These are phyloP conservation scores for Cucumis cinereus DNA, from an alignment of 306 rosid species.

Conservation along the genomic window DNA sequence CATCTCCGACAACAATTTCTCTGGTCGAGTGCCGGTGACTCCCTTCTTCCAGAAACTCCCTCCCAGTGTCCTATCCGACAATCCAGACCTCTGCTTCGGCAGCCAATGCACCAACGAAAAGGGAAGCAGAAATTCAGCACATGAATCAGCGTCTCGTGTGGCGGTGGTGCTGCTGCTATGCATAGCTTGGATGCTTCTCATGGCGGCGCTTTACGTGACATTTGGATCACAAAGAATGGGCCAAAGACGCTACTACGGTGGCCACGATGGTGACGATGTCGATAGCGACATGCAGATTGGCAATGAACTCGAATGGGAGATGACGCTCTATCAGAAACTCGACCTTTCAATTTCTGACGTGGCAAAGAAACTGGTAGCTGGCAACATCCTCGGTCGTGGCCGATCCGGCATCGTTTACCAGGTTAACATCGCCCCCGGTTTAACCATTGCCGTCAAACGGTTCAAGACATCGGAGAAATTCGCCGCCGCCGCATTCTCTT, in stretches of 20 bases:
- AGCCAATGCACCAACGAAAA: constrained; percentile 19
- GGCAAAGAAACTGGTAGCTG: constrained; percentile 34
- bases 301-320: constrained; percentile 55
- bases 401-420: constrained; percentile 72
- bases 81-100: constrained; percentile 54
- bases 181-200: constrained; percentile 46
- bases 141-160: constrained; percentile 40
- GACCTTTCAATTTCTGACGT: constrained; percentile 64
- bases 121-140: neutral
- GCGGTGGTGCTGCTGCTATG: constrained; percentile 56
- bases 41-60: constrained; percentile 77
- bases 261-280: constrained; percentile 26
- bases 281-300: constrained; percentile 50
- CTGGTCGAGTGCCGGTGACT: constrained; percentile 62
- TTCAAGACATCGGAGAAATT: constrained; percentile 41
- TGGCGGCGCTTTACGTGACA: constrained; percentile 56
- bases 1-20: constrained; percentile 56
- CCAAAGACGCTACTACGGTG: constrained; percentile 13
- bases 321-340: constrained; percentile 78
- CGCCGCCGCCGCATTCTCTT: constrained; percentile 56
- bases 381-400: constrained; percentile 59
- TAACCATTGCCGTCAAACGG: constrained; percentile 49
- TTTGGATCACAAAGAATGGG: constrained; percentile 17
- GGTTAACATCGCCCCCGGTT: constrained; percentile 31
- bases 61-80: constrained; percentile 45